Base-by-base conservation (phyloP, 73 alveolate species). In the Stentor roeselii region DNA sequence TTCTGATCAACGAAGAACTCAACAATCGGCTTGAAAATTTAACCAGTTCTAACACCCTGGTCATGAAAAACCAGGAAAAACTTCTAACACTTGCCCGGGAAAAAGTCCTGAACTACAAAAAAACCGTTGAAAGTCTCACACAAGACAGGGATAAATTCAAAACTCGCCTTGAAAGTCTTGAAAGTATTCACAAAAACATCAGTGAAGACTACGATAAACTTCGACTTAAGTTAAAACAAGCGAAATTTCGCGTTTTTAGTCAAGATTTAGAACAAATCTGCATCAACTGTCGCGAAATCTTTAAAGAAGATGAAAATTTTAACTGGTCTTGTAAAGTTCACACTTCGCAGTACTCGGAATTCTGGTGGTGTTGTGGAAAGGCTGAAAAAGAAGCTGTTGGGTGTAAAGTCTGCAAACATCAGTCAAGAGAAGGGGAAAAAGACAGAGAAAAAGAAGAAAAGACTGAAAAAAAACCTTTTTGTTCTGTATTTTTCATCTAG, bases 291-390 rank as follows among this genome's bases (percentile, higher is more conserved):
- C 87, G 88, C n/a, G 85, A 91, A 75, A 90, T 87, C 39, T 91
- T 74, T 76, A 36, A 41, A 15, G 96, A 91, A 58, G 82, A 86
- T 0, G 94, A 91, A 76, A 91, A 91, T 82, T 91, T 74, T 82
- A 91, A 91, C 42, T 91, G 96, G 96, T 61, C 90, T 32, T 91
- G 96, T 41, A 59, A 89, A 27, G 88, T 90, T 4, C 96, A 91
- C 82, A 75, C 83, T 59, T 27, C 88, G 35, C 93, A 92, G 58
- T 92, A 38, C 39, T 89, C 92, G 6, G 80, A 92, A 39, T 36
- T 76, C 6, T 92, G 91, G 93, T 92, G 97, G 97, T 92, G 97
- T 83, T 92, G 97, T 37, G 97, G 97, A 0, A 91, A 88, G 42
- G 78, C 74, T 3, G 83, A 40, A 39, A 89, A 89, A 76, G 89